Evolutionary conservation across 2,329 filamentous ascomycete species (phyloP), one percentile per base, ranked within the genome.

Genomic region (Neonectria coccinea): DNA sequence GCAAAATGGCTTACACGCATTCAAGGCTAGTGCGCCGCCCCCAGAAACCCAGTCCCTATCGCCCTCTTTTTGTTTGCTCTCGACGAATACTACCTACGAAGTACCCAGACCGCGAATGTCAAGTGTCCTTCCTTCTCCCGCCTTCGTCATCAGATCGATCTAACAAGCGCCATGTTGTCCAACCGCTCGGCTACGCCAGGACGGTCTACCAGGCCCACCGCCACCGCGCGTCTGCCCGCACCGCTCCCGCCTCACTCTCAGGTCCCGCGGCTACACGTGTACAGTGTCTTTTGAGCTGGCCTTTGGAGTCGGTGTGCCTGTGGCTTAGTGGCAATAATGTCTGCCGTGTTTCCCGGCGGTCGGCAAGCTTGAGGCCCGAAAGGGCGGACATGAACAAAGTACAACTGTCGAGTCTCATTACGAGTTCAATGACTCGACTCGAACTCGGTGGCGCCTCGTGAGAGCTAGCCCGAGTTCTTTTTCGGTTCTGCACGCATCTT

Each of bases 111-210:
- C 36, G 36, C 36, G 36, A 39, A 39, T 3, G 14, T 39, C 36
- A 16, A 16, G 36, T 57, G 44, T n/a, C 59, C 47, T 33, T 36
- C 45, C 54, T 18, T 36, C 55, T 62, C 52, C 56, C 58, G 62
- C 56, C 61, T 62, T 48, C 57, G 53, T 54, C 36, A 56, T 39
- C 63, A 18, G 59, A 63, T 63, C 59, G 56, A 66, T 64, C 62
- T 60, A 67, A 61, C 61, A 74, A 73, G 71, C 71, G 64, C 71
- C 66, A 64, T 57, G 61, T 45, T 64, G 59, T 50, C 58, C 51
- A 58, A 67, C 67, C 64, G 60, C 70, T 73, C 67, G 71, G 66
- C 64, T 71, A 73, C 65, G 51, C 56, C 64, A 58, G 52, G 45
- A 59, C 45, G 27, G 61, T 50, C 50, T 51, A 53, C 59, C 57